These are phyloP conservation scores for Acanthamoeba quina DNA, from an alignment of 208 protist species.

Conservation along the genomic window DNA sequence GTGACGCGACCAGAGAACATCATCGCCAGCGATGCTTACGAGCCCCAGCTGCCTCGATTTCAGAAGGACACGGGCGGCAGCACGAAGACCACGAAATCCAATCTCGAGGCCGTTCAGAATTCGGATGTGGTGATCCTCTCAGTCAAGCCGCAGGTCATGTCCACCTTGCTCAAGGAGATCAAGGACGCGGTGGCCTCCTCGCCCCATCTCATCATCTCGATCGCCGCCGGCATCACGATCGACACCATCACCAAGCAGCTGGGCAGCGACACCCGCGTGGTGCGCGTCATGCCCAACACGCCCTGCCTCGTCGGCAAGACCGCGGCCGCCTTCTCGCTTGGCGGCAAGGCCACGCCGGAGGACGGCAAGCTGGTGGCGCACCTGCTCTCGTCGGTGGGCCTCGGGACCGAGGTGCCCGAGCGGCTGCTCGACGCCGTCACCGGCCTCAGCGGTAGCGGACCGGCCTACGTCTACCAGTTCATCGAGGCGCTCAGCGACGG, in stretches of 20 bases:
- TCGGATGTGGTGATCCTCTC: slow-evolving; percentile 94
- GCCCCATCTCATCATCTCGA: slow-evolving; percentile 91
- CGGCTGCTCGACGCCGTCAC: slow-evolving; percentile 85
- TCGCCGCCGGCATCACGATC: slow-evolving; percentile 94
- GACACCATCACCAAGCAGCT: slow-evolving; percentile 90
- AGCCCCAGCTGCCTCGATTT: slow-evolving; percentile 90
- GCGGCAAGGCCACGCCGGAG: slow-evolving; percentile 80
- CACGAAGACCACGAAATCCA: slow-evolving; percentile 87
- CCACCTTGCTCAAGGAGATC: slow-evolving; percentile 85
- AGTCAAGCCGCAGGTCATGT: slow-evolving; percentile 95
- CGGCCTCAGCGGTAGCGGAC: slow-evolving; percentile 95
- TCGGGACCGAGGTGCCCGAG: slow-evolving; percentile 52
- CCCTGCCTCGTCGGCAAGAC: slow-evolving; percentile 91
- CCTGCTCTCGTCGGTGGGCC: slow-evolving; percentile 35
- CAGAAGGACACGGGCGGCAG: slow-evolving; percentile 86
- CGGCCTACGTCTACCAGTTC: slow-evolving; percentile 97
- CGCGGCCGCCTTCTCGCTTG: slow-evolving; percentile 88
- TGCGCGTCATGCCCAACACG: slow-evolving; percentile 98
- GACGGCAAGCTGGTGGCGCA: slow-evolving; percentile 75
- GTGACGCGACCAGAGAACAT: slow-evolving; percentile 79
- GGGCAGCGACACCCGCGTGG: slow-evolving; percentile 84
- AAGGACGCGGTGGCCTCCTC: not conserved
- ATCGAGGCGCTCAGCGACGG: slow-evolving; percentile 97
- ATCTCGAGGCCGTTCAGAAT: slow-evolving; percentile 86
- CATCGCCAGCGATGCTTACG: slow-evolving; percentile 85